Evolutionary conservation across 192 early-diverging fungal species (phyloP).

Genomic region (Gonapodya prolifera): DNA sequence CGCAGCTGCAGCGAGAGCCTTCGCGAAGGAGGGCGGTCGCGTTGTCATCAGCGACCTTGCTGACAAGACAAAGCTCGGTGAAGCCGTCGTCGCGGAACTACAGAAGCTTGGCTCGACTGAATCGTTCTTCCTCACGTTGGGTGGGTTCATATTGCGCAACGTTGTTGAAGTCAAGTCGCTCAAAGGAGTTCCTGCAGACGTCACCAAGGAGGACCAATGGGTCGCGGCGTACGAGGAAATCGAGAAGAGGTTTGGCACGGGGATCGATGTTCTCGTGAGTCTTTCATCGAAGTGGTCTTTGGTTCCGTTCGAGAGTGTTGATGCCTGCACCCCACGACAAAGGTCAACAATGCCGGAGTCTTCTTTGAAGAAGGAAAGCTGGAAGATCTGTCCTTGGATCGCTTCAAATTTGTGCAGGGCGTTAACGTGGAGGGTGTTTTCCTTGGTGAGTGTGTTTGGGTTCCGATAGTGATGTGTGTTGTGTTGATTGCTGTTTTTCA

Average conservation of each 20-base stretch:
- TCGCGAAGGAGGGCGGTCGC: neutral
- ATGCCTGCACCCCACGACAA: neutral
- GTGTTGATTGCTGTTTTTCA: no score
- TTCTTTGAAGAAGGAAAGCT: neutral
- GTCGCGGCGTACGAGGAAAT: neutral
- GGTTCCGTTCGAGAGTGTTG: neutral
- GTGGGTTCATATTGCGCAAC: neutral
- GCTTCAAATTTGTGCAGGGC: neutral
- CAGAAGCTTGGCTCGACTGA: neutral
- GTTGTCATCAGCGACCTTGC: neutral
- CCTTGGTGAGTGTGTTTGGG: neutral
- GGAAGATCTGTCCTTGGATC: neutral
- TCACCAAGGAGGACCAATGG: neutral
- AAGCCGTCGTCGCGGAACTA: neutral
- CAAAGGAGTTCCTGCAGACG: neutral
- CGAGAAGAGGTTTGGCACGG: neutral
- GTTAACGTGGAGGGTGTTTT: conserved; percentile 5
- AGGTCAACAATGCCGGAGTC: neutral
- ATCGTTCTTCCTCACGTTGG: neutral
- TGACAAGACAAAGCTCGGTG: neutral
- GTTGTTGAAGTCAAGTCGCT: neutral
- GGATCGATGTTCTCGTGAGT: neutral
- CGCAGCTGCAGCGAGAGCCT: neutral
- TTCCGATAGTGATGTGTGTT: no score
- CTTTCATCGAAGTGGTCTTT: no score